These are phyloP conservation scores for Lycium barbarum DNA, from an alignment of 257 asterid genomes.

Conservation along the genomic window DNA sequence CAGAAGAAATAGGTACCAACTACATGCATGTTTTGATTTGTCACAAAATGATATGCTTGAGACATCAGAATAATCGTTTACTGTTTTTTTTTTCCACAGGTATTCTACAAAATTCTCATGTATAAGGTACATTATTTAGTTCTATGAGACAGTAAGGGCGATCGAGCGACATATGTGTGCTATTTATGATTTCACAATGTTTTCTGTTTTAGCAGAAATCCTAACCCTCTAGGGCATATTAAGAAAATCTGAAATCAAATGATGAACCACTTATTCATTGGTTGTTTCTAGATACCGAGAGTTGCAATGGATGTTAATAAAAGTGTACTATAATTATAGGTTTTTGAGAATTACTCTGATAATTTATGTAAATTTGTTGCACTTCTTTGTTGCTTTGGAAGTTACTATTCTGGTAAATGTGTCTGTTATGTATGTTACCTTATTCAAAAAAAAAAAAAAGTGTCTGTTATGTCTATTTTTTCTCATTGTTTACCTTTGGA, in stretches of 20 bases:
- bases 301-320: neutral
- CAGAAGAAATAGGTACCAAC: neutral
- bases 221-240: neutral
- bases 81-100: neutral
- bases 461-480: neutral
- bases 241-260: neutral
- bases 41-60: neutral
- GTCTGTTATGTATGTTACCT: too few species aligned
- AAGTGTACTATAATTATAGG: neutral
- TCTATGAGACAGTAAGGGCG: neutral
- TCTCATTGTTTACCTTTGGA: neutral
- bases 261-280: neutral
- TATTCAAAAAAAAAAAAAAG: too few species aligned
- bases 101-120: neutral
- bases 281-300: neutral
- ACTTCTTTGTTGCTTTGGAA: constrained; percentile 15
- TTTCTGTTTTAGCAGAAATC: neutral
- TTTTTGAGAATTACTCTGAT: neutral
- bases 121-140: neutral
- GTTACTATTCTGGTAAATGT: neutral
- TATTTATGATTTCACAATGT: neutral
- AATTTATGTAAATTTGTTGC: neutral
- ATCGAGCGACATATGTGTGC: neutral
- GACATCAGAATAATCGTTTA: neutral
- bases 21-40: neutral